These are phyloP conservation scores for Patellifolia procumbens DNA, from an alignment of 179 eudicot species.

Conservation along the genomic window DNA sequence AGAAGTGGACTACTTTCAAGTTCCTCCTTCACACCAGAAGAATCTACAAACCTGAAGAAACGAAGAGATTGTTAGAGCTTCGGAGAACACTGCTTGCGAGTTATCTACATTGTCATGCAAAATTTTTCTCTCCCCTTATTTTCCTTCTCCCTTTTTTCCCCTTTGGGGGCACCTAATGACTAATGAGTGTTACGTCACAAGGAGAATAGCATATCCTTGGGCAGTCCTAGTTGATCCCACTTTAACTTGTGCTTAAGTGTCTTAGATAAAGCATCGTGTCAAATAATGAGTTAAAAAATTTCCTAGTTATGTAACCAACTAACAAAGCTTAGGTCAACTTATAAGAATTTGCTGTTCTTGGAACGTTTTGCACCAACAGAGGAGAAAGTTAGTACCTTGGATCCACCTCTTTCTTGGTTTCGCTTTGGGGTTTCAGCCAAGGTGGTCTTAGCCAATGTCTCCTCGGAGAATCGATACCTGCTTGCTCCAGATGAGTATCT, in stretches of 20 bases:
- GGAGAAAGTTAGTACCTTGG: conserved; percentile 40
- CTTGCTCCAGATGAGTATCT: conserved; percentile 33
- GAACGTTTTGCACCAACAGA: background rate
- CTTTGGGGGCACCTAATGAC: background rate
- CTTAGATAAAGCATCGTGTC: background rate
- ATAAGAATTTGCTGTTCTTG: background rate
- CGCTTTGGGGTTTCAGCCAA: conserved; percentile 50
- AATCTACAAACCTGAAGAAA: conserved; percentile 38
- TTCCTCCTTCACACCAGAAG: conserved; percentile 39
- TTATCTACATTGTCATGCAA: background rate
- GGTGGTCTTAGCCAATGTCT: conserved; percentile 72
- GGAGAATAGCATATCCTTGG: background rate
- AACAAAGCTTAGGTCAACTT: background rate
- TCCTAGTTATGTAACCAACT: background rate
- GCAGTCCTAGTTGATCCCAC: background rate
- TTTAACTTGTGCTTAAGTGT: background rate
- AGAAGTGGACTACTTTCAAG: conserved; percentile 52
- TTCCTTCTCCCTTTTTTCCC: background rate
- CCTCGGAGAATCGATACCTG: conserved; percentile 53
- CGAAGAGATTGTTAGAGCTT: conserved; percentile 1
- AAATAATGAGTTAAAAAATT: background rate
- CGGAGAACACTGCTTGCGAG: background rate
- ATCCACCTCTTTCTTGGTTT: conserved; percentile 35
- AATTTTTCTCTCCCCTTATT: background rate
- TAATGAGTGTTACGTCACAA: background rate